Percentiles rank a stretch among this genome's conserved stretches.
Conservation (phyloP, 2,329 filamentous ascomycete genomes). For the Arthroderma sp. region DNA sequence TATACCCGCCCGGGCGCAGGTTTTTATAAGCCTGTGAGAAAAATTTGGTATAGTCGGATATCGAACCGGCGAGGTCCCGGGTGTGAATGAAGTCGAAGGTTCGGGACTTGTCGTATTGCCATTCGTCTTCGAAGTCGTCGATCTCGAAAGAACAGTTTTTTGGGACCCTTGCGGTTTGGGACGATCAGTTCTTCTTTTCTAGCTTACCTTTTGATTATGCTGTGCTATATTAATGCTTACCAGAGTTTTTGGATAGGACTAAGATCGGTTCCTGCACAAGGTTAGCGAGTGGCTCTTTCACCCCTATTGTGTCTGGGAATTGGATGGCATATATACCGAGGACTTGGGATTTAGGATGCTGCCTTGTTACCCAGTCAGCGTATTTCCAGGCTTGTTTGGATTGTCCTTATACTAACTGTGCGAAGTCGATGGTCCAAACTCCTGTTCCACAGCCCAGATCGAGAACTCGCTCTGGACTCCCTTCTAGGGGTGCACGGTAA, state of each 20-base stretch:
- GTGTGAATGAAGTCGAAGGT: constrained; percentile 9
- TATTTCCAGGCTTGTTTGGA: background rate
- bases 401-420: constrained; percentile 6
- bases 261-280: constrained; percentile 7
- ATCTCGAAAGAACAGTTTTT: constrained; percentile 18
- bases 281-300: background rate
- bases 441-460: constrained; percentile 10
- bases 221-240: constrained; percentile 1
- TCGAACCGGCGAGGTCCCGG: constrained; percentile 8
- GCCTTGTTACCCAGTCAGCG: constrained; percentile 1
- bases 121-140: constrained; percentile 18
- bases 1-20: constrained; percentile 24
- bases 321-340: constrained; percentile 3
- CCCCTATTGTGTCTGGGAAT: background rate
- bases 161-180: constrained; percentile 12
- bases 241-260: constrained; percentile 10
- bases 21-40: constrained; percentile 20
- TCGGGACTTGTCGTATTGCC: constrained; percentile 12
- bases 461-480: constrained; percentile 4
- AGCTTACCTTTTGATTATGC: background rate
- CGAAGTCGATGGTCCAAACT: constrained; percentile 9
- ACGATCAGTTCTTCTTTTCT: background rate
- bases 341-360: constrained; percentile 6
- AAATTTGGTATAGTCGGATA: constrained; percentile 19
- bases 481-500: constrained; percentile 5